Conservation (phyloP, 2,329 filamentous ascomycete species). For the Whalleya microplaca region DNA sequence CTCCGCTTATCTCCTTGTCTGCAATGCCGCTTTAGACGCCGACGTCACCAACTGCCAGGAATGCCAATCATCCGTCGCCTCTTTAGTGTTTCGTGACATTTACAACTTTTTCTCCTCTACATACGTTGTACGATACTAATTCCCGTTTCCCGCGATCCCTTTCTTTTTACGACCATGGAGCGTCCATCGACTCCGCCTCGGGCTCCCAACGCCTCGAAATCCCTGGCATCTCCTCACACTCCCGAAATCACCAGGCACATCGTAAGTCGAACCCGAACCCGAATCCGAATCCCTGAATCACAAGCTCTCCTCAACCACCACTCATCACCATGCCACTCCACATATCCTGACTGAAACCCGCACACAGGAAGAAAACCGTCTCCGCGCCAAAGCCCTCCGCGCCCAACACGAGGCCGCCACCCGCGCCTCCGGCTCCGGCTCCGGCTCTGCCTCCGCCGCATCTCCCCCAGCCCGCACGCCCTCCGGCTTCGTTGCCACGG, state of each 20-base stretch:
- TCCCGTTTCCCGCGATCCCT: not conserved
- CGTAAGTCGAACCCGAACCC: slow-evolving; percentile 43
- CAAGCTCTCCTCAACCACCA: not conserved
- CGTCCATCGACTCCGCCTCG: slow-evolving; percentile 51
- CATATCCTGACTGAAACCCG: slow-evolving; percentile 7
- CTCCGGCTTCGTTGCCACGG: slow-evolving; percentile 73
- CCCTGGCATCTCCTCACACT: slow-evolving; percentile 51
- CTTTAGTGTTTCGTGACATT: slow-evolving; percentile 6
- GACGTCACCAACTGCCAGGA: slow-evolving; percentile 31
- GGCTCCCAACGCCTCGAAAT: slow-evolving; percentile 33
- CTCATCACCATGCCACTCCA: no score
- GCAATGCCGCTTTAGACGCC: slow-evolving; percentile 17
- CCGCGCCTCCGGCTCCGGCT: slow-evolving; percentile 48
- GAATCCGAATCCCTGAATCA: no score
- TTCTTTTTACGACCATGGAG: slow-evolving; percentile 44
- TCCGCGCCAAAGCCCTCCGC: slow-evolving; percentile 86
- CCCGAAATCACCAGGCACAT: slow-evolving; percentile 60
- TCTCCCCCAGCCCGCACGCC: slow-evolving; percentile 53
- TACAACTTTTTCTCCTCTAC: not conserved
- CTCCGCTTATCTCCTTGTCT: not conserved
- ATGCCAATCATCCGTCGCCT: slow-evolving; percentile 5
- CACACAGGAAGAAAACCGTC: slow-evolving; percentile 78
- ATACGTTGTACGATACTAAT: not conserved
- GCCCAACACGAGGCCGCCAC: slow-evolving; percentile 71
- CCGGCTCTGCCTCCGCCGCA: no score